Evolutionary conservation across 139 green algal genomes (phyloP), one percentile per base, ranked within the genome.

Genomic region (Micromonas commoda): DNA sequence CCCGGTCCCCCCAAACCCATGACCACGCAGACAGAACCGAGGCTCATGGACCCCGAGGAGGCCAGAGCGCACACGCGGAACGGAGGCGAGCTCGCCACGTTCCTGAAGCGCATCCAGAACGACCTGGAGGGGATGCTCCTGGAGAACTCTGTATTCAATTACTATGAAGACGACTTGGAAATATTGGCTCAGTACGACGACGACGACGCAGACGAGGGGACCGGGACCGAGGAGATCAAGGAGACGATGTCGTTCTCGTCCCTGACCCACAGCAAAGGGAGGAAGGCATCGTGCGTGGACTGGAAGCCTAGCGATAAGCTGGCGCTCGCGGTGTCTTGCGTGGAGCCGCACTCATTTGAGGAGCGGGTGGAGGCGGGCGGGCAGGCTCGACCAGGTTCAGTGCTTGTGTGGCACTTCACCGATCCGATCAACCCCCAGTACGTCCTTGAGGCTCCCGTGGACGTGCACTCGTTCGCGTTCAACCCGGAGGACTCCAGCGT

Each of bases 401-500:
- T 96, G 29, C 87, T 96, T 9, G 73, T 96, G 13, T 96, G 91
- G 91, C 92, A 89, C 82, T 92, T 93, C 77, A 82, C 51, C 64
- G 91, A 96, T 78, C 85, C 89, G 2, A 92, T 96, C 65, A 87
- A 94, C 77, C 91, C 91, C 53, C 87, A 95, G 85, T 85, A 83
- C 21, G 89, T 95, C 52, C 82, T 96, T 73, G 88, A 94, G 52
- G 81, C 80, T 6, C 91, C 91, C 21, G 85, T 85, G 32, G 88
- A 96, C 72, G 85, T 93, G 1, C 86, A 87, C 51, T 63, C 76
- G 51, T 92, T 96, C 77, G 79, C 89, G 71, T 93, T 88, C 86
- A 93, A 96, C 82, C 91, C 91, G 1, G 2, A 64, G 21, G 86
- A 90, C 71, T 88, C 88, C 0, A 82, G 94, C 24, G 78, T 92